These are phyloP conservation scores for Ceratobasidium sp. DNA, from an alignment of 1,284 basidiomycete genomes.

Conservation along the genomic window DNA sequence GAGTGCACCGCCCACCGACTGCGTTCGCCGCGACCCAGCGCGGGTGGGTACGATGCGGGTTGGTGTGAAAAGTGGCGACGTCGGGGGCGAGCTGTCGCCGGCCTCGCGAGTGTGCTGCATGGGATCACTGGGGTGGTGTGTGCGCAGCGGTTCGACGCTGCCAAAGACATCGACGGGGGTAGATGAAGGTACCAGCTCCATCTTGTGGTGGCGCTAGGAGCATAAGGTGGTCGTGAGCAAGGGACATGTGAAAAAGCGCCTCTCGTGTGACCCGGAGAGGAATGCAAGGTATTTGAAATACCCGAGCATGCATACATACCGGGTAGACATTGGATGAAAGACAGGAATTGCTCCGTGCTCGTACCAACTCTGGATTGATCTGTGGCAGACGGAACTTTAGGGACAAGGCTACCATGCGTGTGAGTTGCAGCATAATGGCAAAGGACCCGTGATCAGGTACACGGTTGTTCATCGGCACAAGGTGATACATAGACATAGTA, in stretches of 20 bases:
- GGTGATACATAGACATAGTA: too few species aligned
- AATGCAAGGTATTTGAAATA: too few species aligned
- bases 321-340: too few species aligned
- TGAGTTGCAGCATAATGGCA: too few species aligned
- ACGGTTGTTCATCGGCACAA: too few species aligned
- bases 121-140: background rate
- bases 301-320: too few species aligned
- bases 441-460: too few species aligned
- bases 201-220: background rate
- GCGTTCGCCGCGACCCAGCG: conserved; percentile 19
- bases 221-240: background rate
- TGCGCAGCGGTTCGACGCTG: background rate
- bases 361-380: too few species aligned
- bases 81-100: conserved; percentile 2
- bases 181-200: background rate
- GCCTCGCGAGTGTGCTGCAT: conserved; percentile 1
- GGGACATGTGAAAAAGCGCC: conserved; percentile 21
- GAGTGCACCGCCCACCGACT: conserved; percentile 8
- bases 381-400: too few species aligned
- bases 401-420: too few species aligned
- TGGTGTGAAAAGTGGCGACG: conserved; percentile 15
- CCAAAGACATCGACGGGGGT: conserved; percentile 31
- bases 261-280: background rate
- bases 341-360: too few species aligned
- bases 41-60: background rate